These are phyloP conservation scores for Lactarius indigo DNA, from an alignment of 768 basidiomycete species.

Conservation along the genomic window DNA sequence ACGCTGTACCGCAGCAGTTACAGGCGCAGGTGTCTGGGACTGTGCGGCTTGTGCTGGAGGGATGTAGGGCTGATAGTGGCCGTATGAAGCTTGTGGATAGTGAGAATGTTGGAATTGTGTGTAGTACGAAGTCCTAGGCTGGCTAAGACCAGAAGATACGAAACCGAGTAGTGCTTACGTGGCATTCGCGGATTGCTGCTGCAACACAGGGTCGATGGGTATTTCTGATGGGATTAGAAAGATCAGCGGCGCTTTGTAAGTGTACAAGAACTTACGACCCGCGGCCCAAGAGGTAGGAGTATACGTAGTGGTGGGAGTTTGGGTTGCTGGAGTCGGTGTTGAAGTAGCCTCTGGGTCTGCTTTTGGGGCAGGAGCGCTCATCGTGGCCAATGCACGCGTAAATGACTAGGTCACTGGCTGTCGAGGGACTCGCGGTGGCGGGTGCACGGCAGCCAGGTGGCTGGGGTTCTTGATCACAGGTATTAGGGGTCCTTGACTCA, in stretches of 20 bases:
- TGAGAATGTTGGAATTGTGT: constrained; percentile 27
- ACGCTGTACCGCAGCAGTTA: constrained; percentile 11
- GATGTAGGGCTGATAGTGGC: constrained; percentile 32
- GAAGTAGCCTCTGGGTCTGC: constrained; percentile 17
- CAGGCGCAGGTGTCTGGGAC: constrained; percentile 26
- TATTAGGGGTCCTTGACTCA: background rate
- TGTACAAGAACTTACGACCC: constrained; percentile 15
- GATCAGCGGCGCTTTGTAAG: background rate
- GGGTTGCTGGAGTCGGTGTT: constrained; percentile 9
- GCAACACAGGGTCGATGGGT: constrained; percentile 27
- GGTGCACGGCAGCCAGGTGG: background rate
- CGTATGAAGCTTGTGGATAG: constrained; percentile 31
- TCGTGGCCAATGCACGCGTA: background rate
- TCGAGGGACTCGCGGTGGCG: too few relatives aligned
- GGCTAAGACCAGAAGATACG: constrained; percentile 9
- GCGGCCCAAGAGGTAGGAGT: constrained; percentile 16
- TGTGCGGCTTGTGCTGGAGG: constrained; percentile 27
- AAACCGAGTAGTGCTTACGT: constrained; percentile 13
- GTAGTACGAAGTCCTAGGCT: constrained; percentile 23
- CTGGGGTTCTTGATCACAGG: background rate
- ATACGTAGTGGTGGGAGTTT: constrained; percentile 20
- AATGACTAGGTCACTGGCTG: background rate
- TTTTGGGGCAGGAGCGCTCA: constrained; percentile 19
- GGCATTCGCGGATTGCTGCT: constrained; percentile 26
- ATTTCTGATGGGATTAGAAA: constrained; percentile 21